Conservation (phyloP, 2,329 filamentous ascomycete species). For the Pyrenochaeta sp. region DNA sequence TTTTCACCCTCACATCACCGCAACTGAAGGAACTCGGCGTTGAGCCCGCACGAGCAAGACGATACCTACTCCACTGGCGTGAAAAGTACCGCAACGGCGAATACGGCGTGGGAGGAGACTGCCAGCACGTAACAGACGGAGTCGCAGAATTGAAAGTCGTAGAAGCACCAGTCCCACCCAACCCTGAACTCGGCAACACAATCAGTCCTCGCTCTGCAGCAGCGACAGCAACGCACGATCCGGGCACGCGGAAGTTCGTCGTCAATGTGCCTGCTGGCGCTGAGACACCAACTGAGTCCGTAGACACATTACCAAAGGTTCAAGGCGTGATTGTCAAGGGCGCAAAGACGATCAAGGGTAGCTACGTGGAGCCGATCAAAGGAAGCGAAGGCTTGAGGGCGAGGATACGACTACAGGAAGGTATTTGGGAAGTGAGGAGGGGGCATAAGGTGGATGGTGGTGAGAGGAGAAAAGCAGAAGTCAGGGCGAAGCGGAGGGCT, state of each 20-base stretch:
- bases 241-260: conserved; percentile 65
- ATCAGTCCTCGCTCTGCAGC: conserved; percentile 38
- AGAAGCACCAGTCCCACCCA: conserved; percentile 58
- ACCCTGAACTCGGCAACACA: conserved; percentile 33
- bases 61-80: conserved; percentile 88
- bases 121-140: conserved; percentile 72
- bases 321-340: conserved; percentile 73
- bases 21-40: conserved; percentile 84
- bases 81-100: conserved; percentile 81
- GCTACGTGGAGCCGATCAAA: conserved; percentile 74
- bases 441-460: conserved; percentile 96
- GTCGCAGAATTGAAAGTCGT: conserved; percentile 66
- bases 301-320: conserved; percentile 64
- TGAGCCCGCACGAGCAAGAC: conserved; percentile 81
- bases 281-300: conserved; percentile 48
- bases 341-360: conserved; percentile 75
- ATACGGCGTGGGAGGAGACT: conserved; percentile 83
- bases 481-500: conserved; percentile 84
- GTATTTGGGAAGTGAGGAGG: conserved; percentile 89
- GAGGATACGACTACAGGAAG: conserved; percentile 76
- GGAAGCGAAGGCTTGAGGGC: conserved; percentile 67
- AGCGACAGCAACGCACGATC: conserved; percentile 62
- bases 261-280: conserved; percentile 64
- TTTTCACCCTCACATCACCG: conserved; percentile 81
- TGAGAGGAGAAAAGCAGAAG: conserved; percentile 86